These are phyloP conservation scores for Sclerotinia glacialis DNA, from an alignment of 2,329 filamentous ascomycete species.

Conservation along the genomic window DNA sequence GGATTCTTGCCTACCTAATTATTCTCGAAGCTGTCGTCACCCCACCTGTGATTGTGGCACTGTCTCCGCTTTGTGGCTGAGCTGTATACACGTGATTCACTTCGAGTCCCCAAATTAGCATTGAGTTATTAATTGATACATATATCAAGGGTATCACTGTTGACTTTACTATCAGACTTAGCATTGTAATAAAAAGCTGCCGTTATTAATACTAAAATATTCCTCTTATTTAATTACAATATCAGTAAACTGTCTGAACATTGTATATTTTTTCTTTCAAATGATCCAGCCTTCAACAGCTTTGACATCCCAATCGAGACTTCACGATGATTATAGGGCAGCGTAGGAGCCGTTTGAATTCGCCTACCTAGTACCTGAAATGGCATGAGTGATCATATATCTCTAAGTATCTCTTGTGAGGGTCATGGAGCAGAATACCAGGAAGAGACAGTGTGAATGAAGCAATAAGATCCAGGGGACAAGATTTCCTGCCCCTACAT, in stretches of 20 bases:
- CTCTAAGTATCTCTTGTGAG: not conserved
- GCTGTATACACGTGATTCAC: not conserved
- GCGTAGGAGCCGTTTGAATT: not conserved
- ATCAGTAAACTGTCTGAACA: not conserved
- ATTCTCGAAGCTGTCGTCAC: constrained; percentile 12
- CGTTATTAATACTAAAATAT: not conserved
- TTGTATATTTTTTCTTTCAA: not conserved
- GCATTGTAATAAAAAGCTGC: not conserved
- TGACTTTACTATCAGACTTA: not conserved
- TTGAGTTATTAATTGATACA: not conserved
- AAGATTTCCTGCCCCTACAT: not conserved
- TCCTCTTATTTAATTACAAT: not conserved
- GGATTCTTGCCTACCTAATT: not conserved
- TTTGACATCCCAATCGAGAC: not conserved
- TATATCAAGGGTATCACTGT: not conserved
- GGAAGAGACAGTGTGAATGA: not conserved
- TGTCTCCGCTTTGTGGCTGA: constrained; percentile 12
- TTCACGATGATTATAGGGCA: not conserved
- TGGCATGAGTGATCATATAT: not conserved
- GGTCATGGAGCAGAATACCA: not conserved
- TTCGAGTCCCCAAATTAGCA: not conserved
- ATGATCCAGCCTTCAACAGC: not conserved
- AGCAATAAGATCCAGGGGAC: not conserved
- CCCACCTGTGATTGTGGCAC: constrained; percentile 14
- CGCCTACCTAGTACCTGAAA: not conserved